These are phyloP conservation scores for Cladosporium sp. DNA, from an alignment of 2,329 filamentous ascomycete genomes.

Conservation along the genomic window DNA sequence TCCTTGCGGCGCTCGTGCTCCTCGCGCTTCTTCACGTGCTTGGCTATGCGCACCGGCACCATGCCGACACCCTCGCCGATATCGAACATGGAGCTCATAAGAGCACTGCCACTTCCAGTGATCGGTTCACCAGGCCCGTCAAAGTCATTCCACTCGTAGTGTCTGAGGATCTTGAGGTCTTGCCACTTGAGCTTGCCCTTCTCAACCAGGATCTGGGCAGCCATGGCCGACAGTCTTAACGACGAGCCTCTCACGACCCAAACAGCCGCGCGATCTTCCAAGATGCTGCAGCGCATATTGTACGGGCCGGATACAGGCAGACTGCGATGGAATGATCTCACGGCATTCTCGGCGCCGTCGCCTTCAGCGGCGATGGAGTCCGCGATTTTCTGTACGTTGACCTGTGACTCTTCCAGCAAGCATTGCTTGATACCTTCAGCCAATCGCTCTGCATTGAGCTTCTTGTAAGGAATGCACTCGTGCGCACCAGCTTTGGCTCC, in stretches of 20 bases:
- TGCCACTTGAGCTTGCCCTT: conserved; percentile 64
- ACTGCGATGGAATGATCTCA: conserved; percentile 64
- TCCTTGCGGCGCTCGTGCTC: conserved; percentile 53
- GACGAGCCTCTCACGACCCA: conserved; percentile 66
- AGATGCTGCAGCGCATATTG: conserved; percentile 65
- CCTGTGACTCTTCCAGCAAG: conserved; percentile 60
- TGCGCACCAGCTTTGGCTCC: conserved; percentile 64
- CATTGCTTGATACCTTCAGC: conserved; percentile 71
- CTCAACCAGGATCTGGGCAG: conserved; percentile 64
- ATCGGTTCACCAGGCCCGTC: conserved; percentile 73
- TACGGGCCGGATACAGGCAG: conserved; percentile 49
- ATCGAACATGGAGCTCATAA: conserved; percentile 59
- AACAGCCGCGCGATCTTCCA: conserved; percentile 62
- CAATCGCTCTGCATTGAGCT: conserved; percentile 62
- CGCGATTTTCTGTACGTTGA: conserved; percentile 61
- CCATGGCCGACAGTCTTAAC: conserved; percentile 62
- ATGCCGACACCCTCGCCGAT: conserved; percentile 64
- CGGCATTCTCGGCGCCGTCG: conserved; percentile 69
- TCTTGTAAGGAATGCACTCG: conserved; percentile 67
- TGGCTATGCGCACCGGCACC: conserved; percentile 62
- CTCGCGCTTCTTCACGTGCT: conserved; percentile 56
- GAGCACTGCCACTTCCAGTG: conserved; percentile 63
- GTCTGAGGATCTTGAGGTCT: conserved; percentile 62
- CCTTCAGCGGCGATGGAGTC: conserved; percentile 63
- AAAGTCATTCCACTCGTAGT: conserved; percentile 75